Base-by-base conservation (phyloP, 225 moss, liverwort and hornwort genomes). In the Sphagnum tenellum region DNA sequence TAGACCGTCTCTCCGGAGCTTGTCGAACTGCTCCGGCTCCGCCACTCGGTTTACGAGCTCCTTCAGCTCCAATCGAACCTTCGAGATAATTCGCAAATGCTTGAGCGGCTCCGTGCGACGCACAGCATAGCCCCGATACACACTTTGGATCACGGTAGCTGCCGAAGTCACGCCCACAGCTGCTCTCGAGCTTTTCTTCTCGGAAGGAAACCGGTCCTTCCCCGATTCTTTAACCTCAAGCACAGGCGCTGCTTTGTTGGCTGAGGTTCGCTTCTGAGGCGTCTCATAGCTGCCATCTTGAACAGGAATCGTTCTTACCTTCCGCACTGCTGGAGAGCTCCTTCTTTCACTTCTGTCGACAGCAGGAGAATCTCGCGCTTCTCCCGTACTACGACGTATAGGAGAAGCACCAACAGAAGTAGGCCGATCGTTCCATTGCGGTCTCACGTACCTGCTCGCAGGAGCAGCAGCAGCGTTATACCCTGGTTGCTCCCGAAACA, bases 71-170 rank as follows among this genome's bases (percentile, higher is more conserved):
- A 63, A 74, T 48, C 61, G 67, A 12, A 82, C 73, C 10, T 64
- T 54, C 4, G 56, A 53, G 44, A 86, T 75, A 6, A 66, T 61
- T 65, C 69, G 61, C 67, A 79, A 63, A 11, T 86, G 72, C 62
- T 71, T 75, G 58, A 77, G 62, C 5, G 86, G 77, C 59, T 77
- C 53, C 2, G 77, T 70, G 64, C 75, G 76, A 1, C 79, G 82
- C 63, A 77, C 75, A 5, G n/a, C 50, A 12, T 73, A 73, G 45
- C 86, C 82, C 10, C 79, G 79, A 13, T 66, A 86, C 45, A 66
- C 61, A 44, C 75, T 29, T 69, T 86, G 86, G 8, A 86, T 77
- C 75, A 66, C 75, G 64, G 13, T 77, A 6, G 82, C 72, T 7
- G 82, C 82, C 49, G 55, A 70, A 60, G 72, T 70, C 57, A 12